Conservation (phyloP, 1,139 yeast genomes). For the Saccharomyces hybrid region DNA sequence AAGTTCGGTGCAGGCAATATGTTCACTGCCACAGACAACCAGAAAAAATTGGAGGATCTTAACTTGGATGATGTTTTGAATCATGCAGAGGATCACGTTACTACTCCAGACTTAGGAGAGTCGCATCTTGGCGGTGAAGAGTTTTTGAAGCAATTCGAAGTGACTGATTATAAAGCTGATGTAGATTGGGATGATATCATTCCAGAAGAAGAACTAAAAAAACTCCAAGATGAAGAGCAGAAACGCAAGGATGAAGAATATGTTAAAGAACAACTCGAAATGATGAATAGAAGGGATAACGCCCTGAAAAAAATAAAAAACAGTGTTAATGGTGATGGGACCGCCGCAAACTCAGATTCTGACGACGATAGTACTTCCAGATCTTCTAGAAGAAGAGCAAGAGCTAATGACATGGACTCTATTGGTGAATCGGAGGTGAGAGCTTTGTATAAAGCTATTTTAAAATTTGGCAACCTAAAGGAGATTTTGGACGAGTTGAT, state of each 20-base stretch:
- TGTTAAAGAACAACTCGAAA: conserved; percentile 81
- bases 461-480: conserved; percentile 74
- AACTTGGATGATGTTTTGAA: conserved; percentile 92
- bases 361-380: conserved; percentile 38
- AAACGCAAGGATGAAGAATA: conserved; percentile 78
- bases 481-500: conserved; percentile 83
- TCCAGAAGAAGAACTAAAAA: conserved; percentile 86
- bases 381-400: conserved; percentile 31
- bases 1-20: conserved; percentile 98
- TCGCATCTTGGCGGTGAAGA: conserved; percentile 98
- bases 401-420: conserved; percentile 43
- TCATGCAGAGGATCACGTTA: conserved; percentile 95
- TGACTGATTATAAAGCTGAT: conserved; percentile 96
- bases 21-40: conserved; percentile 90
- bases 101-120: conserved; percentile 94
- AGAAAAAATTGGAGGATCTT: conserved; percentile 89
- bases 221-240: conserved; percentile 87
- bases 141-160: conserved; percentile 93
- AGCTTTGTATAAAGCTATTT: conserved; percentile 73
- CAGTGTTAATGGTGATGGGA: conserved; percentile 30
- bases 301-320: conserved; percentile 54
- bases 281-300: conserved; percentile 74
- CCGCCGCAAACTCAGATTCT: conserved; percentile 35
- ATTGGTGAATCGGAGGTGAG: conserved; percentile 84
- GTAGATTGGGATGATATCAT: conserved; percentile 99